phyloP scores from a whole-genome alignment of 2,329 filamentous ascomycete species.

The Arthrobotrys conoides region DNA sequence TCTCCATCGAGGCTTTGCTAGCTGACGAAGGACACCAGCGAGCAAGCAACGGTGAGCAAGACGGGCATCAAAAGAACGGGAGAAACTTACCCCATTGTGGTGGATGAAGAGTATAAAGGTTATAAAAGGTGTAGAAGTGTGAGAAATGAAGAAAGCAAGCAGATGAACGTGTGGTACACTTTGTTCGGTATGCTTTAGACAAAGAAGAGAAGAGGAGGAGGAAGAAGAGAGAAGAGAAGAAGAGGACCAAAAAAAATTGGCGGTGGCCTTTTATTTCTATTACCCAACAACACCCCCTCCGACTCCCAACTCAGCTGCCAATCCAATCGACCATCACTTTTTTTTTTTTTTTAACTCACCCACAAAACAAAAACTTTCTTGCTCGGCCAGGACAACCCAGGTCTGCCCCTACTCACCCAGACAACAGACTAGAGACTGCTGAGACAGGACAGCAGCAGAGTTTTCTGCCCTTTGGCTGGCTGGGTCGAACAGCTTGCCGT shows the following conservation, averaged over 20 bases:
- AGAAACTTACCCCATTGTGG: conserved; percentile 67
- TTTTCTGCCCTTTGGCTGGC: conserved; percentile 41
- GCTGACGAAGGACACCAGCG: not conserved
- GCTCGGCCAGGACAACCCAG: too few relatives aligned
- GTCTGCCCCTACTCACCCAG: not conserved
- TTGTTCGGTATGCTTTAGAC: conserved; percentile 61
- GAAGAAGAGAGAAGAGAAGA: conserved; percentile 31
- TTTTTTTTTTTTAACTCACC: conserved; percentile 28
- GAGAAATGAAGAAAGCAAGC: conserved; percentile 46
- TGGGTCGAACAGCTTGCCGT: conserved; percentile 18
- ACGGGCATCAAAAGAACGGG: conserved; percentile 48
- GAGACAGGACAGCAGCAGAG: conserved; percentile 26
- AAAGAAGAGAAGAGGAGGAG: conserved; percentile 56
- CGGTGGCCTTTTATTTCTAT: conserved; percentile 34
- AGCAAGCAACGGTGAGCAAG: conserved; percentile 4
- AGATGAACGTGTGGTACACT: conserved; percentile 60
- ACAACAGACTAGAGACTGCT: not conserved
- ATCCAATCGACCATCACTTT: not conserved
- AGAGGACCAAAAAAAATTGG: conserved; percentile 10
- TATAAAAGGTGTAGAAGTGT: conserved; percentile 38
- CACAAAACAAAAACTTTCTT: conserved; percentile 50
- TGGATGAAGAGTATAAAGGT: conserved; percentile 62
- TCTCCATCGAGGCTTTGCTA: conserved; percentile 2
- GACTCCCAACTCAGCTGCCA: conserved; percentile 11
- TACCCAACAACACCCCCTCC: conserved; percentile 16